These are phyloP conservation scores for Ophiostoma angusticollis DNA, from an alignment of 2,329 filamentous ascomycete species.

Conservation along the genomic window DNA sequence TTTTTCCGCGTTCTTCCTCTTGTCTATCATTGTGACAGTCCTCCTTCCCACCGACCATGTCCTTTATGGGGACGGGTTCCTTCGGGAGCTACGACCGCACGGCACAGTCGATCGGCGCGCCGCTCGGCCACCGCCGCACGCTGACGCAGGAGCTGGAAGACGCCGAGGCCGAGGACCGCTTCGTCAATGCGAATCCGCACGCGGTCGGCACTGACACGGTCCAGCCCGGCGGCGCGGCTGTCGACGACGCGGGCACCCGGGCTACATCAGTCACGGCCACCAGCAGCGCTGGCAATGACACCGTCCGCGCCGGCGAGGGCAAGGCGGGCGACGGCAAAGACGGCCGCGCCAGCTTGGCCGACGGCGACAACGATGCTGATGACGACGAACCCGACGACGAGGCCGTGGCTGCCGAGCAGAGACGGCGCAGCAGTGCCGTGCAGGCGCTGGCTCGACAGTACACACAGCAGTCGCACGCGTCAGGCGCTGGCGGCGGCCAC, in stretches of 20 bases:
- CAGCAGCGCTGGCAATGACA: too few relatives aligned
- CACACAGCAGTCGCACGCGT: conserved; percentile 32
- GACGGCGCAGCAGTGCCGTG: conserved; percentile 39
- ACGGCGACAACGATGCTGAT: conserved; percentile 18
- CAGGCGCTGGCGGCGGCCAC: conserved; percentile 5
- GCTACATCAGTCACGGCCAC: conserved; percentile 25
- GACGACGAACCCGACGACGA: conserved; percentile 24
- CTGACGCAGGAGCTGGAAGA: too few relatives aligned
- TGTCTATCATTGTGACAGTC: not conserved
- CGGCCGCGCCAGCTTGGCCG: conserved; percentile 2
- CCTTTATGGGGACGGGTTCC: conserved; percentile 27
- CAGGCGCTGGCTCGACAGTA: conserved; percentile 39
- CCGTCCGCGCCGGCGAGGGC: too few relatives aligned
- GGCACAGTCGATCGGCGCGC: conserved; percentile 28
- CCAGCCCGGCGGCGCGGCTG: conserved; percentile 3
- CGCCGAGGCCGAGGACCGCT: conserved; percentile 19
- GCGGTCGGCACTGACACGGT: not conserved
- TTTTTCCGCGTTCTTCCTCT: not conserved
- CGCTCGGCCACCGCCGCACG: conserved; percentile 18
- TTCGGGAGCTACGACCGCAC: conserved; percentile 38
- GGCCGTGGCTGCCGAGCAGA: conserved; percentile 32
- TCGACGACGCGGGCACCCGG: conserved; percentile 21
- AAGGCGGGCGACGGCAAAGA: conserved; percentile 21
- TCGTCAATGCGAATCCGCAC: conserved; percentile 1
- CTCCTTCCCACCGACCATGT: conserved; percentile 22